Evolutionary conservation across 2,329 filamentous ascomycete genomes (phyloP), one percentile per base, ranked within the genome.

Genomic region (Stagonosporopsis rhizophila): DNA sequence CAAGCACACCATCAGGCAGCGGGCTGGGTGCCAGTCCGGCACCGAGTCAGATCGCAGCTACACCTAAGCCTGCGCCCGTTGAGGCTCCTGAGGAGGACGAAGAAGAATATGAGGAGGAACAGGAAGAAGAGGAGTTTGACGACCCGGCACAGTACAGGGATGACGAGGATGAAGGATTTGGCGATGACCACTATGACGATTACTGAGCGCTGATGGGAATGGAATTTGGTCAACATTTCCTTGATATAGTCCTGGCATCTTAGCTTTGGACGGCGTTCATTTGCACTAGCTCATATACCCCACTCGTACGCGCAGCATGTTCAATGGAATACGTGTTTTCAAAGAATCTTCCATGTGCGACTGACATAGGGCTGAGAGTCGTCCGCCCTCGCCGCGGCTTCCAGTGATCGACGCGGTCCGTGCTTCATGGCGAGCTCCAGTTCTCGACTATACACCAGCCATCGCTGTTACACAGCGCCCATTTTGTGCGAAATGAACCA

Each of bases 121-220:
- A 74, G 28, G 70, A 76, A 39, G 75, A 73, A 32, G 73, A 75
- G 25, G 75, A 75, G 38, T 71, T 77, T 51, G 73, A 77, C 42
- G 72, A 77, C 27, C 70, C 73, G 32, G 69, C 71, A 48, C 76
- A 77, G 54, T 77, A 78, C 27, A 61, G 78, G 44, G 73, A 77
- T 28, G 73, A 77, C 39, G 75, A 79, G 48, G 78, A 81, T 50
- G 74, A 76, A 49, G 77, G 78, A 32, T 73, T 73, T 30, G 68
- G 73, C 7, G 76, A 79, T n/a, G 76, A 80, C 56, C 75, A 62
- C 34, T 62, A 67, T 25, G 62, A 71, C 28, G 64, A 70, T 35
- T 70, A 64, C 27, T 61, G 45, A 44, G 37, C 25, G 14, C 54
- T 37, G 49, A 14, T 30, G 23, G 14, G 3, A 20, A 3, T 19